A percentile compares a stretch with the other conserved stretches of the same genome.
Evolutionary conservation across 2,329 filamentous ascomycete species (phyloP).

Genomic region (Aureobasidium uvarum): DNA sequence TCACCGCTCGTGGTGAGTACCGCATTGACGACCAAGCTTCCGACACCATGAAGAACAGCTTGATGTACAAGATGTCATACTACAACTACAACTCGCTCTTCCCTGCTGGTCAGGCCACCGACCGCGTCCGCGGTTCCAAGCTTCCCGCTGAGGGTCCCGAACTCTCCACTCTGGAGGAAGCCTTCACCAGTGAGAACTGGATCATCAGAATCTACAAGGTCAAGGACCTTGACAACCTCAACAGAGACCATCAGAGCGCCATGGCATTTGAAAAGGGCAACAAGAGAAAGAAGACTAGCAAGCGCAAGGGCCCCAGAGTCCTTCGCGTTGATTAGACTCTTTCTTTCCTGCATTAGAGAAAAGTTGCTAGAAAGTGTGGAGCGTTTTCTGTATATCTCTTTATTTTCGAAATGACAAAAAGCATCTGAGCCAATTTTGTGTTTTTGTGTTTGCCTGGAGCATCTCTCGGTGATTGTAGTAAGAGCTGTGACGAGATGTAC

Average conservation of each 20-base stretch:
- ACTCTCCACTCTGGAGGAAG: conserved; percentile 88
- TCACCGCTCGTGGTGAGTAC: conserved; percentile 91
- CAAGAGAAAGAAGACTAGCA: conserved; percentile 75
- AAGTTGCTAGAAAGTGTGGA: conserved; percentile 1
- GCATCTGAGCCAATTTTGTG: neutral
- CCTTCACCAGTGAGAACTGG: conserved; percentile 99
- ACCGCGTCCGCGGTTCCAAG: conserved; percentile 78
- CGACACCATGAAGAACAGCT: conserved; percentile 96
- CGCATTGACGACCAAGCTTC: conserved; percentile 90
- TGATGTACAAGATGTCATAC: conserved; percentile 99
- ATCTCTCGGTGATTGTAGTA: no score
- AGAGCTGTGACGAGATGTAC: no score
- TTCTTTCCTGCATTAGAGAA: neutral
- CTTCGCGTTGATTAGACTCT: conserved; percentile 67
- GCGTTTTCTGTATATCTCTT: conserved; percentile 3
- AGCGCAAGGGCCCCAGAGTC: conserved; percentile 69
- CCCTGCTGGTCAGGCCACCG: conserved; percentile 82
- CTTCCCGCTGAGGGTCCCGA: conserved; percentile 82
- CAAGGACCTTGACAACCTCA: conserved; percentile 96
- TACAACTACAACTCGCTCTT: conserved; percentile 95
- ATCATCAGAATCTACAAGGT: conserved; percentile 99
- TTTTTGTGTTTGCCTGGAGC: neutral
- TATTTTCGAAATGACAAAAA: conserved; percentile 13
- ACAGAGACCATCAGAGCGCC: conserved; percentile 74
- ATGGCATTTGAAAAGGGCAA: conserved; percentile 71